A percentile compares a stretch with the other conserved stretches of the same genome.
phyloP scores from a whole-genome alignment of 176 grass and related monocot genomes.

The Microstegium vimineum region DNA sequence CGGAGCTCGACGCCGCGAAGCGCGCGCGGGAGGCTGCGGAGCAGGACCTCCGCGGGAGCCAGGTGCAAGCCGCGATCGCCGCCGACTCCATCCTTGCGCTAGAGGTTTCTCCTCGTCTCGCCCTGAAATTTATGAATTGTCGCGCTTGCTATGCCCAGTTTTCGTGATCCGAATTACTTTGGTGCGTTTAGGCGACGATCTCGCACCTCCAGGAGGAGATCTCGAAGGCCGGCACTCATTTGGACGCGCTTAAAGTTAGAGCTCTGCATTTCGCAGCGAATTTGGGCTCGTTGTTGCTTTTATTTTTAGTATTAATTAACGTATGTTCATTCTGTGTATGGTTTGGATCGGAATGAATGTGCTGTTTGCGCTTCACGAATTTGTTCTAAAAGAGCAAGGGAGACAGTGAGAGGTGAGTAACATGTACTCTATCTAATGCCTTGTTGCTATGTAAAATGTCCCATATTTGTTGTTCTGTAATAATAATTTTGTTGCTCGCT shows the following conservation, averaged over 20 bases:
- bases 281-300: neutral
- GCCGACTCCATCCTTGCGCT: conserved; percentile 43
- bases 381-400: conserved; percentile 32
- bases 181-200: conserved; percentile 47
- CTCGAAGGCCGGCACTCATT: conserved; percentile 34
- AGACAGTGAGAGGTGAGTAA: conserved; percentile 36
- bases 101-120: conserved; percentile 24
- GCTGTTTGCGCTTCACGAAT: conserved; percentile 10
- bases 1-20: conserved; percentile 55
- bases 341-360: conserved; percentile 12
- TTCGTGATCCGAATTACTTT: neutral
- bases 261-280: neutral
- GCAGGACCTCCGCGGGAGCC: conserved; percentile 50
- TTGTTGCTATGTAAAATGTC: neutral
- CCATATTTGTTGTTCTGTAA: neutral
- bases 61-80: conserved; percentile 56
- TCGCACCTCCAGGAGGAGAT: conserved; percentile 55
- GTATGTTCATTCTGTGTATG: neutral
- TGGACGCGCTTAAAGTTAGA: conserved; percentile 62
- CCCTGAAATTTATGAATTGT: neutral
- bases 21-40: conserved; percentile 47
- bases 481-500: neutral
- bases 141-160: neutral
- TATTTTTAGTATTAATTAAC: neutral
- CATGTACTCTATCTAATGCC: neutral